A percentile compares a stretch with the other conserved stretches of the same genome.
Evolutionary conservation across 768 basidiomycete genomes (phyloP).

Genomic region (Albatrellus ellisii): DNA sequence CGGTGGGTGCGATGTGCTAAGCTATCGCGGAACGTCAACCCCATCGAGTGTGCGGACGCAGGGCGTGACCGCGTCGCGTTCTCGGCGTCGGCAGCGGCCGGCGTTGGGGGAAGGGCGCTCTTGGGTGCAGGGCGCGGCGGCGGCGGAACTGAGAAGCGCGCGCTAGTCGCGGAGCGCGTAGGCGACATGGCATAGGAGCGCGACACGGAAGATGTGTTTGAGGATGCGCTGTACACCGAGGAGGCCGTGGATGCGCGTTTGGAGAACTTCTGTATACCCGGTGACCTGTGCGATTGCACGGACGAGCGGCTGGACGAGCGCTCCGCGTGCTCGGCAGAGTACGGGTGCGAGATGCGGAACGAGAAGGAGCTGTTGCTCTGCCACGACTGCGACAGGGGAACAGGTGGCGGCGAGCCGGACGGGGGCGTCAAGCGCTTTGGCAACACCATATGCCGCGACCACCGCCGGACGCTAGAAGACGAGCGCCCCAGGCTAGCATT

Average conservation of each 20-base stretch:
- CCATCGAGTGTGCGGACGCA: conserved; percentile 14
- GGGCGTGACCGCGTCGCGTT: conserved; percentile 20
- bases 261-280: conserved; percentile 9
- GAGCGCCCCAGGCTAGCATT: not conserved
- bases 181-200: conserved; percentile 14
- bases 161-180: conserved; percentile 17
- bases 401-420: conserved; percentile 42
- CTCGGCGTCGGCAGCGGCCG: conserved; percentile 20
- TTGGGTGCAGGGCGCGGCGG: conserved; percentile 66
- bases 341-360: conserved; percentile 13
- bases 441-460: conserved; percentile 22
- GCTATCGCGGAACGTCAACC: conserved; percentile 39
- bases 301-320: conserved; percentile 16
- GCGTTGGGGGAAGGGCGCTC: conserved; percentile 57
- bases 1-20: conserved; percentile 38
- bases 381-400: conserved; percentile 13
- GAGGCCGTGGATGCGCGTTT: conserved; percentile 27
- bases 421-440: conserved; percentile 47
- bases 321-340: conserved; percentile 9
- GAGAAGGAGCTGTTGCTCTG: conserved; percentile 15
- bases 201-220: conserved; percentile 21
- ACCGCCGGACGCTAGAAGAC: conserved; percentile 14
- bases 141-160: conserved; percentile 52
- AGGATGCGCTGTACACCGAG: conserved; percentile 21
- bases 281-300: conserved; percentile 14